Conservation (phyloP, 805 yeast genomes). For the Saccharomyces kudriavzevii region DNA sequence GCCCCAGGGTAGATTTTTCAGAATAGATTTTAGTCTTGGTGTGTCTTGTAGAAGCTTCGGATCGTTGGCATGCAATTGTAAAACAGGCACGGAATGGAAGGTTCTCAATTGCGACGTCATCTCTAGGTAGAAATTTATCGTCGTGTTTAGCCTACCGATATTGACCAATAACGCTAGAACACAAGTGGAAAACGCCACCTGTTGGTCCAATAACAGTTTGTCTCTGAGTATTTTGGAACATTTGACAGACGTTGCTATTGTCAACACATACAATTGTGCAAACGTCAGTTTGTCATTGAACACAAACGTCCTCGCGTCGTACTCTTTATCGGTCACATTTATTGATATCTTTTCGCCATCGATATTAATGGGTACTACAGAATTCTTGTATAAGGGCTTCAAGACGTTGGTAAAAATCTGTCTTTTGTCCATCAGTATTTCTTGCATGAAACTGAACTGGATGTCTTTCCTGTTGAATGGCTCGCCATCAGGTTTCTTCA, state of each 20-base stretch:
- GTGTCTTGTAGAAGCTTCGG: slow-evolving; percentile 88
- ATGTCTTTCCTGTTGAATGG: slow-evolving; percentile 85
- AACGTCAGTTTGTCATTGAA: slow-evolving; percentile 53
- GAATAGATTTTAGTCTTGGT: slow-evolving; percentile 80
- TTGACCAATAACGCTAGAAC: slow-evolving; percentile 82
- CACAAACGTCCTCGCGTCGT: slow-evolving; percentile 32
- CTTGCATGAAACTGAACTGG: slow-evolving; percentile 67
- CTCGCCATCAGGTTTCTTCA: slow-evolving; percentile 87
- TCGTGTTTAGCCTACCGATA: slow-evolving; percentile 89
- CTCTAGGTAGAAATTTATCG: slow-evolving; percentile 88
- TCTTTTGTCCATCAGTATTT: slow-evolving; percentile 54
- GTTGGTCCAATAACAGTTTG: slow-evolving; percentile 54
- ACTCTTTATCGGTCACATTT: slow-evolving; percentile 28
- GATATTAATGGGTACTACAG: slow-evolving; percentile 27
- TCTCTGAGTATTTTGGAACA: slow-evolving; percentile 79
- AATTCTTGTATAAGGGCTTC: slow-evolving; percentile 33
- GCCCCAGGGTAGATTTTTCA: slow-evolving; percentile 42
- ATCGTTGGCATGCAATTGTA: slow-evolving; percentile 44
- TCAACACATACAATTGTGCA: slow-evolving; percentile 72
- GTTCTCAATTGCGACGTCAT: slow-evolving; percentile 92
- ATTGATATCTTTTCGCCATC: slow-evolving; percentile 30
- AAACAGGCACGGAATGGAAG: slow-evolving; percentile 84
- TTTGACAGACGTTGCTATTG: slow-evolving; percentile 74
- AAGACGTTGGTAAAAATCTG: slow-evolving; percentile 63
- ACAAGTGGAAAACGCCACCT: slow-evolving; percentile 61